A percentile compares a stretch with the other conserved stretches of the same genome.
Evolutionary conservation across 345 rosid species (phyloP).

Genomic region (Boechera stricta): DNA sequence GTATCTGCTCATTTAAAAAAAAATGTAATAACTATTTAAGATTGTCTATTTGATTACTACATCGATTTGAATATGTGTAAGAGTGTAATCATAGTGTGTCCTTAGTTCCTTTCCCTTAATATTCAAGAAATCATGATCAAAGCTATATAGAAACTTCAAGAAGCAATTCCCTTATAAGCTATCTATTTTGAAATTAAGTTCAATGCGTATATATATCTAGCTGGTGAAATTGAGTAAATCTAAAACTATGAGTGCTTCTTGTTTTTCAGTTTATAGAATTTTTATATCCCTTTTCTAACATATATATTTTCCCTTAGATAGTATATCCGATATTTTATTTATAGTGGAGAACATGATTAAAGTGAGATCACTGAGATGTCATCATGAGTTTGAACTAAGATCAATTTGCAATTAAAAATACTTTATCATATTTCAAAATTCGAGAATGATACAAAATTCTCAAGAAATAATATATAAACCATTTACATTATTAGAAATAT

Average conservation of each 20-base stretch:
- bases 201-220: conserved; percentile 31
- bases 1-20: conserved; percentile 48
- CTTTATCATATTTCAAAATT: conserved; percentile 2
- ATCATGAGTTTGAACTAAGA: conserved; percentile 38
- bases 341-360: conserved; percentile 35
- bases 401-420: background rate
- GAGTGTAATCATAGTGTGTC: conserved; percentile 39
- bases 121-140: conserved; percentile 47
- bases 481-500: background rate
- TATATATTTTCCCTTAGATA: background rate
- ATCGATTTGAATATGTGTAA: conserved; percentile 18
- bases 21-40: background rate
- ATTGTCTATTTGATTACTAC: background rate
- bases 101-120: conserved; percentile 33
- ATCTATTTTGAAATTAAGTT: conserved; percentile 34
- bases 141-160: conserved; percentile 25
- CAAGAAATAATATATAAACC: background rate
- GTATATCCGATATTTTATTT: conserved; percentile 12
- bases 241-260: conserved; percentile 41
- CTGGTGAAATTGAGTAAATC: conserved; percentile 29
- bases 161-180: conserved; percentile 30
- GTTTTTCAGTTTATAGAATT: background rate
- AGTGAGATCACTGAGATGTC: conserved; percentile 33
- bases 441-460: background rate
- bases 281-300: background rate